Base-by-base conservation (phyloP, 2,329 filamentous ascomycete species). In the Diaporthe sp. region DNA sequence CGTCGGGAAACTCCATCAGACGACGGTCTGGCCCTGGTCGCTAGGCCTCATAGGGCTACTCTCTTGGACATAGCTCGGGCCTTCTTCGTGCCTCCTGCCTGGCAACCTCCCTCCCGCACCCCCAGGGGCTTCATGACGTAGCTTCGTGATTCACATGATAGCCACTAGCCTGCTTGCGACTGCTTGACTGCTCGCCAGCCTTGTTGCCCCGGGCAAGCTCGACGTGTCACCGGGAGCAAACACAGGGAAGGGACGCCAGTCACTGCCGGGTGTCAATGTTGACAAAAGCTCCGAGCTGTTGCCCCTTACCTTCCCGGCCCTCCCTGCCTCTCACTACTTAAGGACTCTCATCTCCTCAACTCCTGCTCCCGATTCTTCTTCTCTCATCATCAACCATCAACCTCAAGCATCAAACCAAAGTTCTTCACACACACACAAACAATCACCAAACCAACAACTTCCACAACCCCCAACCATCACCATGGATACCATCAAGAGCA, bases 401-500 rank as follows among this genome's bases (percentile, higher is more conserved):
- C n/a, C 66, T 71, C 71, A 33, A 64, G 25, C 40, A 64, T 30
- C 60, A 64, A 64, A 64, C 60, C 25, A 42, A 64, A 64, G 57
- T n/a, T 2, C 25, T 64, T 45, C 38, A 45, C 58, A 64, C n/a
- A n/a, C 38, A 38, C 57, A 33, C 60, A 47, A 74, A 74, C 57
- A 38, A 67, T 54, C 71, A 77, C 76, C 42, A 55, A 70, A 70
- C 70, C 76, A 76, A 42, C 68, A 72, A 76, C 55, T 60, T 73
- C 57, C 35, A 64, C n/a, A 73, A 38, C 54, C 57, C 71, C 75
- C 55, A 78, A 74, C 77, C 69, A 80, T 77, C 80, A 83, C 61
- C 78, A 85, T 85, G 84, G 84, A 86, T 69, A 80, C 83, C 79
- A 76, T 84, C 80, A 85, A 85, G 85, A 86, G 90, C 83, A 86